Evolutionary conservation across 106 monocot genomes (phyloP).

Genomic region (Acorus gramineus): DNA sequence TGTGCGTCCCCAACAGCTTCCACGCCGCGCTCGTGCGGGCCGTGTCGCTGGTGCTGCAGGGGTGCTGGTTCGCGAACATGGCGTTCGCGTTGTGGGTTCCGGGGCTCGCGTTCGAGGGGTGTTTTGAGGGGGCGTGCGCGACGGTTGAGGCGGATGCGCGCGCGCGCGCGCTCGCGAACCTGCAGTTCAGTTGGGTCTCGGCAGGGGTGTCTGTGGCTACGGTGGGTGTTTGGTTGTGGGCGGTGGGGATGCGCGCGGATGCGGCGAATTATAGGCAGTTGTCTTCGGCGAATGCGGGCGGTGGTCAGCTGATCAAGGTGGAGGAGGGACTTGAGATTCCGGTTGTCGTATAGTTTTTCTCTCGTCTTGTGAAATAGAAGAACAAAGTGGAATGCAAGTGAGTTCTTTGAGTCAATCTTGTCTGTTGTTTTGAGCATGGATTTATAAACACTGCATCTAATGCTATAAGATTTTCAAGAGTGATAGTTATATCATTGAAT

Average conservation of each 20-base stretch:
- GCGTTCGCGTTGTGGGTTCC: conserved; percentile 62
- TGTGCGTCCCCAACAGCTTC: conserved; percentile 21
- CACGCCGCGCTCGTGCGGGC: conserved; percentile 39
- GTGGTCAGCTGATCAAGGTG: no score
- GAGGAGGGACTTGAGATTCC: no score
- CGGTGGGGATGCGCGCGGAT: conserved; percentile 8
- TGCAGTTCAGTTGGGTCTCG: conserved; percentile 51
- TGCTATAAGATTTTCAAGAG: no score
- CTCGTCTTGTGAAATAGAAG: no score
- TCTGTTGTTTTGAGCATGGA: no score
- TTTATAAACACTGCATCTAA: no score
- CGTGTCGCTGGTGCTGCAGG: conserved; percentile 37
- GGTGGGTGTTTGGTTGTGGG: not conserved
- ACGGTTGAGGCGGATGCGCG: conserved; percentile 19
- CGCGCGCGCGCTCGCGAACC: conserved; percentile 30
- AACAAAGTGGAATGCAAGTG: no score
- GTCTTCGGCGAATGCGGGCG: no score
- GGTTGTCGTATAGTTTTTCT: no score
- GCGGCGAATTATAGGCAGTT: no score
- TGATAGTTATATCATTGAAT: no score
- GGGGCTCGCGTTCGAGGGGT: conserved; percentile 29
- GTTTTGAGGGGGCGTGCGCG: conserved; percentile 21
- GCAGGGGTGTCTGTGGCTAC: conserved; percentile 13
- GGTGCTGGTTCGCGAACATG: conserved; percentile 75
- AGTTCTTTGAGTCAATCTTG: no score